Percentiles rank a stretch among this genome's conserved stretches.
Conservation (phyloP, 805 yeast genomes). For the Lipomyces mesembrius region DNA sequence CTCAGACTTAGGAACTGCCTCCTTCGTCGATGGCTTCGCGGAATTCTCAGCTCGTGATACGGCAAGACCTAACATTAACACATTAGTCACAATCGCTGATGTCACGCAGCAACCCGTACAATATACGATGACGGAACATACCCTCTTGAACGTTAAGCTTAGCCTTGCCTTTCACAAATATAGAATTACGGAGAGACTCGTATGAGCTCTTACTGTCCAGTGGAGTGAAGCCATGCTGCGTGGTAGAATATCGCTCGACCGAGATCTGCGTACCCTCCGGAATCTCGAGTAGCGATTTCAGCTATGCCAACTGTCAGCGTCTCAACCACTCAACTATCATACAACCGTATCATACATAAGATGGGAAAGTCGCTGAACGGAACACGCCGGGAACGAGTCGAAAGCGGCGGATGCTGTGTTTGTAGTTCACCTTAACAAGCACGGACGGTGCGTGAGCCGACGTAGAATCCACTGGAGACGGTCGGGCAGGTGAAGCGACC, state of each 20-base stretch:
- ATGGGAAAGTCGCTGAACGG: constrained; percentile 5
- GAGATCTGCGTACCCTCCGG: constrained; percentile 16
- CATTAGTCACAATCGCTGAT: not conserved
- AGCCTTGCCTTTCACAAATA: constrained; percentile 29
- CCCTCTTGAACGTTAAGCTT: constrained; percentile 26
- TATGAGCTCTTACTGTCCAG: constrained; percentile 24
- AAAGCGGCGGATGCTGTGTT: constrained; percentile 27
- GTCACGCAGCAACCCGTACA: constrained; percentile 2
- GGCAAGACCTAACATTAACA: not conserved
- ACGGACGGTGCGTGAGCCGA: constrained; percentile 19
- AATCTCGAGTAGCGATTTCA: constrained; percentile 29
- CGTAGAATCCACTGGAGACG: not conserved
- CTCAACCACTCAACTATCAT: not conserved
- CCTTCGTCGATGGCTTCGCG: not conserved
- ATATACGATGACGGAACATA: not conserved
- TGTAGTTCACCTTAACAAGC: constrained; percentile 29
- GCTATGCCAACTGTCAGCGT: constrained; percentile 9
- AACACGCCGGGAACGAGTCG: constrained; percentile 13
- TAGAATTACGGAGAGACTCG: constrained; percentile 26
- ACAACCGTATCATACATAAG: constrained; percentile 14
- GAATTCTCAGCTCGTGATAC: not conserved
- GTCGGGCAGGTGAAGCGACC: constrained; percentile 6
- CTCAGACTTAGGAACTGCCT: not conserved
- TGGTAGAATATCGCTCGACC: constrained; percentile 30
- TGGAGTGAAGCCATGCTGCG: constrained; percentile 19